Evolutionary conservation across 228 moss, liverwort and hornwort genomes (phyloP), one percentile per base, ranked within the genome.

Genomic region (Sphagnum fallax): DNA sequence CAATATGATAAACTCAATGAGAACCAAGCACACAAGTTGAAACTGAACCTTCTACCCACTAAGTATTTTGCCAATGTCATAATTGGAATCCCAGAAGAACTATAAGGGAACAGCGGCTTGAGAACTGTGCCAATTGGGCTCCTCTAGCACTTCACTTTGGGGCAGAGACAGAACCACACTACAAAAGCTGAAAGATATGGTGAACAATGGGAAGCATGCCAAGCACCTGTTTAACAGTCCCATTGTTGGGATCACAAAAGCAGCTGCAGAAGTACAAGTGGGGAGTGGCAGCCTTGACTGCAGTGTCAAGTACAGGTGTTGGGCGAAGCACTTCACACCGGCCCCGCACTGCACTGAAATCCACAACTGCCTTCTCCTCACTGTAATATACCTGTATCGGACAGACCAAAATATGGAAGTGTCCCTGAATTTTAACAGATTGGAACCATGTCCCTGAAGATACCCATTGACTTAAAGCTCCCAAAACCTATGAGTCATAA

Each of bases 231-330:
- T 91, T 93, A 10, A 98, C 85, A 16, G 90, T 91, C 68, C 93
- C 90, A 73, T 83, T 79, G 32, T 86, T 84, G 13, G 93, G 86
- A 71, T 98, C 93, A 81, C 91, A 91, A 71, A 93, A 87, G 67
- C 91, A 93, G 72, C 87, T 85, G 79, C 97, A 98, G 77, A 82
- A 90, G 72, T 93, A 93, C 53, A 98, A 74, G 75, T 98, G 90
- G 58, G 85, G 80, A 7, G 87, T 75, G 48, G 82, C 83, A 48
- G 86, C 79, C 67, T 85, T 76, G 32, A 86, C 77, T 52, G 83
- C 85, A 64, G 87, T 90, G 67, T 86, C 91, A 62, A 89, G 81
- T 49, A 90, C 83, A 68, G 91, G 88, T 57, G 84, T 77, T 67
- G 86, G 83, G 12, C 97, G 87, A 32, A 88, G 85, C 53, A 98